phyloP scores from a whole-genome alignment of 2,329 filamentous ascomycete genomes.

The Phaeosphaeriaceae sp. region DNA sequence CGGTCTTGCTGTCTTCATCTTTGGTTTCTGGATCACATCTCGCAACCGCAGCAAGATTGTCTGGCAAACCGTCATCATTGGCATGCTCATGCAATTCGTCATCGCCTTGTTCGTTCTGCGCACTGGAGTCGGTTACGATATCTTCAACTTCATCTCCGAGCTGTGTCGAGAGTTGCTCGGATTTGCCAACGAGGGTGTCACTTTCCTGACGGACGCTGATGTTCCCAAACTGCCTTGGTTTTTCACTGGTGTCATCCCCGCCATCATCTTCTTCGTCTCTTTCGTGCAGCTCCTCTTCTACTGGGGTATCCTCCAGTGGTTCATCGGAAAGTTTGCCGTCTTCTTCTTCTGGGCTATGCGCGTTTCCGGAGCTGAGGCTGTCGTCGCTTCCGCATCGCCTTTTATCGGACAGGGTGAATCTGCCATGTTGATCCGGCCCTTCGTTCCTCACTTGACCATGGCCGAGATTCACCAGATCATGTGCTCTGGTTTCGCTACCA shows the following conservation, averaged over 20 bases:
- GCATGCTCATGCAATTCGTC: constrained; percentile 88
- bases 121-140: constrained; percentile 81
- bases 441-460: constrained; percentile 82
- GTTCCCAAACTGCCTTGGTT: constrained; percentile 67
- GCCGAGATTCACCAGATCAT: constrained; percentile 93
- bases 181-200: constrained; percentile 76
- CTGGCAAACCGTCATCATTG: constrained; percentile 73
- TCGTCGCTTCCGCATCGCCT: constrained; percentile 89
- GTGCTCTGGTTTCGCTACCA: constrained; percentile 91
- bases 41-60: constrained; percentile 66
- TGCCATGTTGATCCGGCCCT: constrained; percentile 89
- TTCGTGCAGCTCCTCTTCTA: constrained; percentile 89
- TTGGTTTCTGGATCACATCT: constrained; percentile 74
- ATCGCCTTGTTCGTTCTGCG: constrained; percentile 88
- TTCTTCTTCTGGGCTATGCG: constrained; percentile 92
- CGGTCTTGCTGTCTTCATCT: constrained; percentile 76
- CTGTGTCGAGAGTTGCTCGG: constrained; percentile 77
- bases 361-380: constrained; percentile 90
- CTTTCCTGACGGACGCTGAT: constrained; percentile 69
- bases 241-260: constrained; percentile 80
- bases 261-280: constrained; percentile 95
- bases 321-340: constrained; percentile 82
- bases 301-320: constrained; percentile 85
- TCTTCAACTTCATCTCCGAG: constrained; percentile 86
- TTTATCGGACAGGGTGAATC: constrained; percentile 96